A percentile compares a stretch with the other conserved stretches of the same genome.
phyloP scores from a whole-genome alignment of 116 monocot species.

The Papilionanthe hybrid region DNA sequence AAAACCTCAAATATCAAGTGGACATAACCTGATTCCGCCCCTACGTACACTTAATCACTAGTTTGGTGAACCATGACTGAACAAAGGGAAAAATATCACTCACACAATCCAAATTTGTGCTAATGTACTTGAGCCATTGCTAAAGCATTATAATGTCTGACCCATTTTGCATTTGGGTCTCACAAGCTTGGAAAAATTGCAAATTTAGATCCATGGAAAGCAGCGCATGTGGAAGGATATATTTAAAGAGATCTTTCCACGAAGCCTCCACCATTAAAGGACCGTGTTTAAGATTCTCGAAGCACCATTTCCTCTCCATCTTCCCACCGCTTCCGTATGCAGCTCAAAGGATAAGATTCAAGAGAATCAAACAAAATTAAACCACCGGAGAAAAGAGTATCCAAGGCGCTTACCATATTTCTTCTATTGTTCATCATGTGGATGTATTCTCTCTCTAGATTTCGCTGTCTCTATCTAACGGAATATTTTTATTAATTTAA shows the following conservation, averaged over 20 bases:
- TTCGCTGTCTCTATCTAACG: not conserved
- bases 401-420: not conserved
- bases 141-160: too few relatives aligned
- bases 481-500: not conserved
- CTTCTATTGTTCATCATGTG: not conserved
- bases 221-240: not conserved
- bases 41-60: too few relatives aligned
- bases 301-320: not conserved
- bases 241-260: not conserved
- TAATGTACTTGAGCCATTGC: too few relatives aligned
- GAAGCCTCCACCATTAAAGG: conserved; percentile 2
- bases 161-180: too few relatives aligned
- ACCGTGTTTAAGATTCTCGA: not conserved
- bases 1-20: too few relatives aligned
- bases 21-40: too few relatives aligned
- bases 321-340: not conserved
- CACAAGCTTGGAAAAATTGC: too few relatives aligned
- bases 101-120: too few relatives aligned
- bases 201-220: too few relatives aligned
- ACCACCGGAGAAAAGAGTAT: not conserved
- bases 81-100: too few relatives aligned
- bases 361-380: not conserved
- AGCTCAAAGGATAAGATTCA: not conserved
- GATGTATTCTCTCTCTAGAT: not conserved
- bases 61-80: too few relatives aligned